Conservation (phyloP, 805 yeast species). For the Metschnikowia hibisci region DNA sequence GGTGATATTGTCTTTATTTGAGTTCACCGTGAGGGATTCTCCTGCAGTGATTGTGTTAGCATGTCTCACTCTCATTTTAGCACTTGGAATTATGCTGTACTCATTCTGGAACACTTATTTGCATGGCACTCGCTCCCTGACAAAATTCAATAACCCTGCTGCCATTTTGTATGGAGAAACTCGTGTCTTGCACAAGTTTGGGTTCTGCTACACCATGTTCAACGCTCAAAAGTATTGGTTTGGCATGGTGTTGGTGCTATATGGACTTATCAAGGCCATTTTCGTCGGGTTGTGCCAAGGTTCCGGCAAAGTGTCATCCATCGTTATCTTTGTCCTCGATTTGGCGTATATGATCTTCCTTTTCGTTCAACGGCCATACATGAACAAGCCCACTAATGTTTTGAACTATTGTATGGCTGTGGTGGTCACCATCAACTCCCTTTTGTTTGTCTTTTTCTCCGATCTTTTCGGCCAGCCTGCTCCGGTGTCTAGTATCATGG, state of each 20-base stretch:
- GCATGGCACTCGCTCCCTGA: conserved; percentile 61
- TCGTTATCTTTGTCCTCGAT: conserved; percentile 74
- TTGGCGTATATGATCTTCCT: conserved; percentile 62
- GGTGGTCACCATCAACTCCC: conserved; percentile 73
- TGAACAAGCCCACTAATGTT: conserved; percentile 79
- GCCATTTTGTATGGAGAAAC: conserved; percentile 81
- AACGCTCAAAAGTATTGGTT: conserved; percentile 81
- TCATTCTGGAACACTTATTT: conserved; percentile 59
- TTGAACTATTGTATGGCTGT: conserved; percentile 69
- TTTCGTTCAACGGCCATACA: conserved; percentile 65
- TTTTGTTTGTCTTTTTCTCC: conserved; percentile 82
- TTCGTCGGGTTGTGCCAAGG: conserved; percentile 77
- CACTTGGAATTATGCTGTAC: conserved; percentile 59
- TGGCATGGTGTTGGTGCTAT: conserved; percentile 59
- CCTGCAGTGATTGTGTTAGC: conserved; percentile 86
- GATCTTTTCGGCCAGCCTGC: conserved; percentile 78
- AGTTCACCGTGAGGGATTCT: conserved; percentile 75
- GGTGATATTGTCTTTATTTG: conserved; percentile 79
- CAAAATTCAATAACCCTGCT: conserved; percentile 72
- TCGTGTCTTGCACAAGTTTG: conserved; percentile 68
- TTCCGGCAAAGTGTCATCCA: conserved; percentile 77
- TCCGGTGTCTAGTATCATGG: conserved; percentile 81
- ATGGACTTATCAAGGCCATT: conserved; percentile 61
- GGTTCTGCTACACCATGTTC: conserved; percentile 88
- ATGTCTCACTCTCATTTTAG: conserved; percentile 59